Percentiles rank a stretch among this genome's conserved stretches.
These are phyloP conservation scores for Achaetomium macrosporum DNA, from an alignment of 2,329 filamentous ascomycete genomes.

Conservation along the genomic window DNA sequence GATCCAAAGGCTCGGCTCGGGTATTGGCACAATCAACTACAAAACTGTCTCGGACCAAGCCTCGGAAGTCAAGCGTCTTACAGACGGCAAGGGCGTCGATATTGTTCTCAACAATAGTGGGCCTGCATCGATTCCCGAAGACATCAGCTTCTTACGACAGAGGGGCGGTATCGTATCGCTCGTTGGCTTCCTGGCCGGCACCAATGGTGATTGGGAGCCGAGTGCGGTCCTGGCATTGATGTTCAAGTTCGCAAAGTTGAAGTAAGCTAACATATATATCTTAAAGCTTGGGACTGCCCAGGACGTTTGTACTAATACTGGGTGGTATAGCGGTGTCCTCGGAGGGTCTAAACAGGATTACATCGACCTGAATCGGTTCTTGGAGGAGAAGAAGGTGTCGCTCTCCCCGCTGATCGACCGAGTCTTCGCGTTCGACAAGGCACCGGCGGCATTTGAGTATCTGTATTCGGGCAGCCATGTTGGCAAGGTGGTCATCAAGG, in stretches of 20 bases:
- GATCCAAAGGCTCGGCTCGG: constrained; percentile 19
- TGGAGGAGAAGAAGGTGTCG: constrained; percentile 12
- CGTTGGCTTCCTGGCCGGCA: constrained; percentile 19
- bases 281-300: not conserved
- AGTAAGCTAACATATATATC: constrained; percentile 9
- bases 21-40: constrained; percentile 23
- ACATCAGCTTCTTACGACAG: constrained; percentile 15
- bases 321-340: constrained; percentile 12
- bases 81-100: constrained; percentile 25
- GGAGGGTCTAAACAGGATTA: constrained; percentile 17
- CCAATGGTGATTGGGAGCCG: constrained; percentile 14
- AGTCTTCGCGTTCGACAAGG: constrained; percentile 10
- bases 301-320: not conserved
- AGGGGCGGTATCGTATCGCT: constrained; percentile 14
- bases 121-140: constrained; percentile 18
- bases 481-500: constrained; percentile 4
- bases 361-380: constrained; percentile 11
- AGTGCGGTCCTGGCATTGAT: constrained; percentile 15
- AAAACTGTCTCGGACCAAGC: constrained; percentile 19
- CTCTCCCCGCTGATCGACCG: constrained; percentile 8
- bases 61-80: constrained; percentile 20
- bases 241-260: constrained; percentile 16
- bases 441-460: constrained; percentile 14
- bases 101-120: constrained; percentile 27
- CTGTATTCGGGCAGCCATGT: constrained; percentile 14